Conservation (phyloP, 768 basidiomycete genomes). For the Boletus fagicola region DNA sequence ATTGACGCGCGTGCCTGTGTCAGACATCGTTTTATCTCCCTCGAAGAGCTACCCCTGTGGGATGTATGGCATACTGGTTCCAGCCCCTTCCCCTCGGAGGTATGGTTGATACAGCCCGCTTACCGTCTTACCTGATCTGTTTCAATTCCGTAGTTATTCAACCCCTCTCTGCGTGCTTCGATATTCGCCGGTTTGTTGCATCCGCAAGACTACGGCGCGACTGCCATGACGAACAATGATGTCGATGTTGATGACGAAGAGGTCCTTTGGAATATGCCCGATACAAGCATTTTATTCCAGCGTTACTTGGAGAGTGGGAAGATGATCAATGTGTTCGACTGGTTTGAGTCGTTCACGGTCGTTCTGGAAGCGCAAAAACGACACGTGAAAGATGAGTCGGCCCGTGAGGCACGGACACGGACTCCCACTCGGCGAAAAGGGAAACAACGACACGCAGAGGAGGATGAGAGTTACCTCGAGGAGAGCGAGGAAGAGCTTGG, state of each 20-base stretch:
- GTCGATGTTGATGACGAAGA: conserved; percentile 28
- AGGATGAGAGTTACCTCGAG: conserved; percentile 16
- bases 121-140: not conserved
- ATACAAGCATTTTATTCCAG: conserved; percentile 72
- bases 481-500: conserved; percentile 40
- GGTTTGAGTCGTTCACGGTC: conserved; percentile 75
- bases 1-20: not conserved
- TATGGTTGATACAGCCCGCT: conserved; percentile 27
- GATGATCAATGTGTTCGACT: conserved; percentile 86
- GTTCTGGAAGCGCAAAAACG: conserved; percentile 60
- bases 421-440: conserved; percentile 28
- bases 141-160: conserved; percentile 49
- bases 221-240: conserved; percentile 1
- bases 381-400: not conserved
- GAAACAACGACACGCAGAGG: conserved; percentile 26
- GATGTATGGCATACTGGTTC: conserved; percentile 72
- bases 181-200: conserved; percentile 59
- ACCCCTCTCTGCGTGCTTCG: conserved; percentile 65
- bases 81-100: conserved; percentile 66
- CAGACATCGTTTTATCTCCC: conserved; percentile 44
- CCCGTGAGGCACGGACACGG: not conserved
- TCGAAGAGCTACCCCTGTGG: conserved; percentile 57
- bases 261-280: conserved; percentile 57
- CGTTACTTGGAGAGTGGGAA: conserved; percentile 77
- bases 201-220: conserved; percentile 47